Percentiles rank a stretch among this genome's conserved stretches.
Evolutionary conservation across 129 eudicot species (phyloP).

Genomic region (Calendula officinalis): DNA sequence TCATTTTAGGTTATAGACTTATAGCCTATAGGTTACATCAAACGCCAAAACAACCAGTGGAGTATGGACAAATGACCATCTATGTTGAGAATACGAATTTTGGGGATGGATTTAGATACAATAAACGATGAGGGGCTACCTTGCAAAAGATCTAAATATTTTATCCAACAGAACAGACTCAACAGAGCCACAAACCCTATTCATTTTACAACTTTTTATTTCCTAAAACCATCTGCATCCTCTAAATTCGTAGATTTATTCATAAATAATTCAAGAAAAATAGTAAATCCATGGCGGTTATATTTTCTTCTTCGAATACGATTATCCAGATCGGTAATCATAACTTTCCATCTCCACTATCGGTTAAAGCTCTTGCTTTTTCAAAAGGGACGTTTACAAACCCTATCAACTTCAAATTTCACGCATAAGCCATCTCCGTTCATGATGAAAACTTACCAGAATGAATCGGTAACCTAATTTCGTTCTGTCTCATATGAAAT

Average conservation of each 20-base stretch:
- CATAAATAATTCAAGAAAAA: background rate
- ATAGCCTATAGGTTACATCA: too few relatives aligned
- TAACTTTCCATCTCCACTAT: background rate
- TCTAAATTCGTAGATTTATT: background rate
- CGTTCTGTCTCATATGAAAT: too few relatives aligned
- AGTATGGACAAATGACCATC: too few relatives aligned
- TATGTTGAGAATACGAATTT: too few relatives aligned
- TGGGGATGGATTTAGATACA: conserved; percentile 1
- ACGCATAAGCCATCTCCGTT: conserved; percentile 11
- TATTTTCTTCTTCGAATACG: conserved; percentile 30
- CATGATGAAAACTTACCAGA: conserved; percentile 17
- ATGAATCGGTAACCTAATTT: conserved; percentile 20
- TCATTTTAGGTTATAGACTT: too few relatives aligned
- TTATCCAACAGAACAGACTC: conserved; percentile 19
- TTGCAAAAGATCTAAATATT: background rate
- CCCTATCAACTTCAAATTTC: conserved; percentile 24
- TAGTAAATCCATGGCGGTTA: conserved; percentile 23
- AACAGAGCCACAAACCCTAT: conserved; percentile 15
- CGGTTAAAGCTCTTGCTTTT: conserved; percentile 9
- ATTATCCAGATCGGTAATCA: conserved; percentile 19
- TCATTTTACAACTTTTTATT: background rate
- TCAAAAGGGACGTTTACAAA: conserved; percentile 26
- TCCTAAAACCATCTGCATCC: conserved; percentile 7
- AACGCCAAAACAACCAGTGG: too few relatives aligned
- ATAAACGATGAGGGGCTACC: background rate